Conservation (phyloP, 257 asterid genomes). For the Solanum commersonii region DNA sequence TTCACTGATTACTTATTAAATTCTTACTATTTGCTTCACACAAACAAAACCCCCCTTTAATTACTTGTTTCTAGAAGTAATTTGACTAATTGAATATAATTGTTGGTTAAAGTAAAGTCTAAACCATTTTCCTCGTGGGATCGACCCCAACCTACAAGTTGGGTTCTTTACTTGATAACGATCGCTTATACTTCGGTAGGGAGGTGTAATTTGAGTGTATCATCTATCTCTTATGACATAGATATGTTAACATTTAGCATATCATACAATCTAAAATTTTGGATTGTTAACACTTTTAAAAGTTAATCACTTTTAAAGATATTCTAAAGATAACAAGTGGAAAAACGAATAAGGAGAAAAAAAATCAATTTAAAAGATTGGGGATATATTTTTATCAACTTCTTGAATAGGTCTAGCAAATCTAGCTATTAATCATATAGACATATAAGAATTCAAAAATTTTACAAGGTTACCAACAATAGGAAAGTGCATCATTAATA, state of each 20-base stretch:
- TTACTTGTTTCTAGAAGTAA: too few relatives aligned
- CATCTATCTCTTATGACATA: neutral
- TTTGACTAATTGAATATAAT: too few relatives aligned
- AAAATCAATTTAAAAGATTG: neutral
- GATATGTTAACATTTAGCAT: neutral
- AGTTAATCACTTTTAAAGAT: neutral
- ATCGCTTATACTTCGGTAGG: too few relatives aligned
- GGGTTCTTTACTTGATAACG: too few relatives aligned
- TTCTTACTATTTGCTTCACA: too few relatives aligned
- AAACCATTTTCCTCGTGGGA: too few relatives aligned
- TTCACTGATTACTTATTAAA: too few relatives aligned
- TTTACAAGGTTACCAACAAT: neutral
- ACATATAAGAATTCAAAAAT: neutral
- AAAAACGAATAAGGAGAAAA: neutral
- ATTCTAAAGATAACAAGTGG: too few relatives aligned
- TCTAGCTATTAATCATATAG: neutral
- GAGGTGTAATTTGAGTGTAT: too few relatives aligned
- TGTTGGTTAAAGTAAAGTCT: too few relatives aligned
- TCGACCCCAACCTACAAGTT: too few relatives aligned
- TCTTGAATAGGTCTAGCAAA: neutral
- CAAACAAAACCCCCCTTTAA: too few relatives aligned
- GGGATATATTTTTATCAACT: neutral
- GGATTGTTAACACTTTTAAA: neutral
- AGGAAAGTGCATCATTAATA: neutral
- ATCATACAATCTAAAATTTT: neutral